Evolutionary conservation across 345 rosid genomes (phyloP), one percentile per base, ranked within the genome.

Genomic region (Reutealis trisperma): DNA sequence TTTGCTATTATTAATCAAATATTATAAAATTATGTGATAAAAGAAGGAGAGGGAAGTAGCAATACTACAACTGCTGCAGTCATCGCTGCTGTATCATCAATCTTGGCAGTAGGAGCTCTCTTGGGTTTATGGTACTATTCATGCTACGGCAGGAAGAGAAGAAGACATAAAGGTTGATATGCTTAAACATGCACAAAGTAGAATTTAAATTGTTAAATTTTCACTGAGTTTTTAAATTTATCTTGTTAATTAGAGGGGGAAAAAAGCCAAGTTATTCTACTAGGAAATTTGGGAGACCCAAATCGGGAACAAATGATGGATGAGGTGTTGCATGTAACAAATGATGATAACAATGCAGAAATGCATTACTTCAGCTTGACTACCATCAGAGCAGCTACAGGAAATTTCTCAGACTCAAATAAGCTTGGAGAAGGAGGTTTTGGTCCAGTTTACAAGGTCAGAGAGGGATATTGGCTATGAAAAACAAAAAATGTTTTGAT

Each of bases 381-480:
- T 24, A 61, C 64, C 30, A 27, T 61, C 27, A 61, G 34, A 61
- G 18, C 64, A 30, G 88, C 86, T 49, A 89, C 90, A 32, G 81
- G 84, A 80, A 63, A 82, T 58, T 89, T 89, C 82, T 85, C 86
- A 1, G 37, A 44, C 62, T 77, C 14, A 8, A 89, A 89, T 54
- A 89, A 86, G 81, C 85, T 89, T 62, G 89, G 89, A 51, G 81
- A 89, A 83, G 88, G 92, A 1, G 90, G 92, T 24, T 87, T 87
- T 51, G 92, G 92, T 32, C 87, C 84, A 0, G 92, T 89, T 71
- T 87, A 85, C 75, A 81, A 78, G 88, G 90, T 87, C 32, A 68
- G 74, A 27, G 19, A 3, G 49, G 49, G 49, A 22, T 61, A 10
- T 4, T 24, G 1, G 6, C 18, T 74, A 78, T 82, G 58, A 34